Conservation (phyloP, 208 protist genomes). For the Sergeia podlipaevii region DNA sequence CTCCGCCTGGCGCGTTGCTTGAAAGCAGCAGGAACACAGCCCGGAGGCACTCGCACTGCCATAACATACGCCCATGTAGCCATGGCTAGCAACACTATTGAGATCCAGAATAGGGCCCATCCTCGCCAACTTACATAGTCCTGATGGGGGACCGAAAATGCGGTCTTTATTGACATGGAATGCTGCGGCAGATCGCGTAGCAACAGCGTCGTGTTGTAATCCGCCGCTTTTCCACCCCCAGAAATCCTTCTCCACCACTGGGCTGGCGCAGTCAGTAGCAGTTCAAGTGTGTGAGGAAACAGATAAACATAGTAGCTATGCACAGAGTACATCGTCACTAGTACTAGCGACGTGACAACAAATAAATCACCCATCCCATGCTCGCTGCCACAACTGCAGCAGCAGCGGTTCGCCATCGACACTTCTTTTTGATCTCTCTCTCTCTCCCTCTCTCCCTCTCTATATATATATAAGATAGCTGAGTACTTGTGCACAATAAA, state of each 20-base stretch:
- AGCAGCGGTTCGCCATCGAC: background rate
- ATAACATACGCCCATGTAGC: slow-evolving; percentile 67
- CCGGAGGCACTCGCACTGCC: slow-evolving; percentile 61
- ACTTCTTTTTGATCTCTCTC: too few relatives aligned
- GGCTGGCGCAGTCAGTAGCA: slow-evolving; percentile 13
- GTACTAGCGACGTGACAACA: slow-evolving; percentile 48
- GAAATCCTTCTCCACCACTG: too few relatives aligned
- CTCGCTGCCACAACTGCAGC: slow-evolving; percentile 20
- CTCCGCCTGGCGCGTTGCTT: slow-evolving; percentile 55
- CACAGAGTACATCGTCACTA: slow-evolving; percentile 61
- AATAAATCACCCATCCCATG: slow-evolving; percentile 45
- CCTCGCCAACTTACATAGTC: slow-evolving; percentile 21
- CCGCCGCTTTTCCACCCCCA: too few relatives aligned
- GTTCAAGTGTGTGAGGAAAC: slow-evolving; percentile 57
- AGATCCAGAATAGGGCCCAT: slow-evolving; percentile 60
- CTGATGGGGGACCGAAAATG: background rate
- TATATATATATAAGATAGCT: too few relatives aligned
- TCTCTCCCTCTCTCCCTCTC: too few relatives aligned
- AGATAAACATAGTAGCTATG: slow-evolving; percentile 76
- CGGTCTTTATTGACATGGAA: background rate
- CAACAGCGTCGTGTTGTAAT: too few relatives aligned
- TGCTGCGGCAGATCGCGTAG: too few relatives aligned
- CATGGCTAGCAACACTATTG: slow-evolving; percentile 54
- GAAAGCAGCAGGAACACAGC: slow-evolving; percentile 70
- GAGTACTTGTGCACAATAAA: too few relatives aligned